These are phyloP conservation scores for Pilatotrama ljubarskyi DNA, from an alignment of 768 basidiomycete genomes.

Conservation along the genomic window DNA sequence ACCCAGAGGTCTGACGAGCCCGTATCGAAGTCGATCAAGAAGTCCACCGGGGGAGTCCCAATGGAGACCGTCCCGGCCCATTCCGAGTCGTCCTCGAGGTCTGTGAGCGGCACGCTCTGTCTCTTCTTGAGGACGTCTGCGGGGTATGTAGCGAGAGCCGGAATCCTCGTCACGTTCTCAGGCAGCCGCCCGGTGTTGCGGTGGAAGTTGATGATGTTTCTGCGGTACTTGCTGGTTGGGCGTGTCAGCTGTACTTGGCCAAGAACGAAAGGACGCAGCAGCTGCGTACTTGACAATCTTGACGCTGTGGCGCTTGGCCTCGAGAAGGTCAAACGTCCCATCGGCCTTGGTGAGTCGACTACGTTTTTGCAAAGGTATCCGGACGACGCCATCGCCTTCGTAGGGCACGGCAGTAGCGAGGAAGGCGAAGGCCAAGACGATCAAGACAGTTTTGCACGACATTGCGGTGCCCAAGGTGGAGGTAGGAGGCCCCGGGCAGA, in stretches of 20 bases:
- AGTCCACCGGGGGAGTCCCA: constrained; percentile 43
- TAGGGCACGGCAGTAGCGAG: constrained; percentile 10
- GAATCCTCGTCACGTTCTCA: constrained; percentile 12
- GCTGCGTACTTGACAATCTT: constrained; percentile 19
- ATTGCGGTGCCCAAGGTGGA: neutral
- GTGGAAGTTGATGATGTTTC: constrained; percentile 17
- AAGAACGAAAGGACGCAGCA: neutral
- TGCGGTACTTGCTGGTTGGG: constrained; percentile 21
- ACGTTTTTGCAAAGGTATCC: constrained; percentile 18
- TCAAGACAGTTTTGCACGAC: constrained; percentile 13
- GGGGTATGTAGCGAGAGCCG: neutral
- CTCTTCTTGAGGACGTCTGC: neutral
- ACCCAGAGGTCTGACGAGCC: constrained; percentile 20
- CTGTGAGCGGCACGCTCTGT: constrained; percentile 9
- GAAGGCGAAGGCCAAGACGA: constrained; percentile 14
- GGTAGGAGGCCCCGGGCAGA: too few species aligned
- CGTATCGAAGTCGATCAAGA: constrained; percentile 22
- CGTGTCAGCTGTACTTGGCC: neutral
- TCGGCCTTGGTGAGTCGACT: constrained; percentile 16
- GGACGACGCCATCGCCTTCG: neutral
- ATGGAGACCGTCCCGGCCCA: constrained; percentile 48
- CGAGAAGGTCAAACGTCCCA: constrained; percentile 20
- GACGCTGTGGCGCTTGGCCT: constrained; percentile 14
- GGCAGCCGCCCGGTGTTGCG: constrained; percentile 25
- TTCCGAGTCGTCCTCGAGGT: constrained; percentile 4